Evolutionary conservation across 1,284 basidiomycete species (phyloP).

Genomic region (Vanrija pseudolonga): DNA sequence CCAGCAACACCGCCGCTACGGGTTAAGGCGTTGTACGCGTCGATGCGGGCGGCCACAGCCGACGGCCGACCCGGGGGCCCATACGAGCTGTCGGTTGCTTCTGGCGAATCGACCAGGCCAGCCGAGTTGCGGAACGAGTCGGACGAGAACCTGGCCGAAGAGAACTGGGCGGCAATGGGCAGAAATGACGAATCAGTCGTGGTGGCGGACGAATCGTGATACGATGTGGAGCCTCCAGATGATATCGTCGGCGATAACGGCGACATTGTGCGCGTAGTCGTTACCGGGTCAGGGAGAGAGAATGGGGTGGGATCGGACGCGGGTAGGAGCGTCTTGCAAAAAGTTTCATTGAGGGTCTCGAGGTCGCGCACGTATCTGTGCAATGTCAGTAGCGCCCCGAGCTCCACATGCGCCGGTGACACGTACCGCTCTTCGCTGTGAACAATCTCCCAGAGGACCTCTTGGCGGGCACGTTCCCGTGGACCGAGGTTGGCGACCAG

Average conservation of each 20-base stretch:
- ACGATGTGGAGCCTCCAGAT: background rate
- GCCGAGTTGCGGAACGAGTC: slow-evolving; percentile 8
- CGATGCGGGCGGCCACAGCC: background rate
- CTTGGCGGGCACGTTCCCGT: slow-evolving; percentile 89
- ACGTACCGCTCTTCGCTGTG: slow-evolving; percentile 85
- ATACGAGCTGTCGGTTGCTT: slow-evolving; percentile 8
- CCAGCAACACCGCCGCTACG: slow-evolving; percentile 3
- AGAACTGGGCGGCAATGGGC: slow-evolving; percentile 84
- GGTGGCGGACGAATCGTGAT: background rate
- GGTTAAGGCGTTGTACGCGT: slow-evolving; percentile 36
- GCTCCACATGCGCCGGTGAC: background rate
- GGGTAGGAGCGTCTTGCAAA: slow-evolving; percentile 84
- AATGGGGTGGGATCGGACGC: slow-evolving; percentile 57
- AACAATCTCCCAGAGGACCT: slow-evolving; percentile 97
- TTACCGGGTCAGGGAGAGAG: slow-evolving; percentile 45
- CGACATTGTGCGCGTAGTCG: slow-evolving; percentile 28
- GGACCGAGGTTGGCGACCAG: slow-evolving; percentile 88
- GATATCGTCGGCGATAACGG: slow-evolving; percentile 8
- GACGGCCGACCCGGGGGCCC: background rate
- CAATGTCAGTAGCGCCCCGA: background rate
- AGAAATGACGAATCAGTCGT: slow-evolving; percentile 61
- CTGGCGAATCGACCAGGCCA: background rate
- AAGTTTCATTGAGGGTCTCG: slow-evolving; percentile 84
- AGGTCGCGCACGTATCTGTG: slow-evolving; percentile 88
- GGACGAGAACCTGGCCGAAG: slow-evolving; percentile 8